Evolutionary conservation across 2,329 filamentous ascomycete species (phyloP), one percentile per base, ranked within the genome.

Genomic region (Aschersonia sp.): DNA sequence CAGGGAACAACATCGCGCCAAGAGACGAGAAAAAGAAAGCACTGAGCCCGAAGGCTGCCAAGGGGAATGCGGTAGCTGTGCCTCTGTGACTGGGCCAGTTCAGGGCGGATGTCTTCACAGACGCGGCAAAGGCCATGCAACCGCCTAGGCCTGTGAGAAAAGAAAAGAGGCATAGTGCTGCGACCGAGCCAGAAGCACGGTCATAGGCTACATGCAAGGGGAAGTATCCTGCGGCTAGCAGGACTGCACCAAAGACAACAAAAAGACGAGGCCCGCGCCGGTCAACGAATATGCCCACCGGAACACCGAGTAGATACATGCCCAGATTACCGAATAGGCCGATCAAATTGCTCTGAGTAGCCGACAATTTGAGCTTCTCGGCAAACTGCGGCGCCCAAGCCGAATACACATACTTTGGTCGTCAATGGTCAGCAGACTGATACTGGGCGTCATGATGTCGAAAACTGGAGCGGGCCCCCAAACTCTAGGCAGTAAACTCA

Each of bases 361-460:
- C 84, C 11, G 88, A 88, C 51, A 97, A 78, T 61, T 84, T 81
- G 57, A 98, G 73, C 56, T 78, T 81, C 58, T 94, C 82, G 45
- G 89, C 88, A 61, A 96, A 96, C 66, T 96, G 89, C 22, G 92
- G 92, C 11, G 87, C 88, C 89, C 92, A 98, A 66, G 90, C 90
- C 48, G 88, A 96, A 67, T 96, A 98, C 60, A 89, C 90, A 78
- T 98, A 97, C 87, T 96, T 60, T 45, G 46, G 10, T 42, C 35
- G 12, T 37, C 12, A 12, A 37, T 5, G 12, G 35, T 37, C 4
- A 37, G 35, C 35, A 37, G 35, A 37, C 35, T 22, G 22, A 22
- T 22, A 22, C 22, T 22, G 22, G 22, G 22, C 3, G 8, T 12
- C 35, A 37, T 9, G 35, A 37, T 12, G 35, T 37, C 35, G 35